Evolutionary conservation across 495 filamentous ascomycete genomes (phyloP), one percentile per base, ranked within the genome.

Genomic region (Chaetomidium leptoderma): DNA sequence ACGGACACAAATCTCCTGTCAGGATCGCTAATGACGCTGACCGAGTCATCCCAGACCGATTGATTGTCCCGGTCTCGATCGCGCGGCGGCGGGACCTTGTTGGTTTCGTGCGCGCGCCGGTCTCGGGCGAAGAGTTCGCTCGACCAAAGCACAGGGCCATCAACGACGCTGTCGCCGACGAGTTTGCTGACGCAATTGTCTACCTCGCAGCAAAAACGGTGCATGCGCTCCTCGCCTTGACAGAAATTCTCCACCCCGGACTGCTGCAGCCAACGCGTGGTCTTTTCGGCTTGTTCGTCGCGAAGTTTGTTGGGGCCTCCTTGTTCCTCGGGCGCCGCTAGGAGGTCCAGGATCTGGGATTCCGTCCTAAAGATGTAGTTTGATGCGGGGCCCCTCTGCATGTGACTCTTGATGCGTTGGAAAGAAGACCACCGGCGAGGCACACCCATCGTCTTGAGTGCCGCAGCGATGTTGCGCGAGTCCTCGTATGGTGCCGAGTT

Each of bases 251-350:
- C 92, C 21, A 97, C 83, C 11, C 83, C 84, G 61, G 84, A 86
- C 68, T 87, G 84, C 16, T 86, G 83, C 44, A 98, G 72, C 90
- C 93, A 98, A 52, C 85, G 86, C 23, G 82, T 77, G 5, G 91
- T 95, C 61, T 91, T 85, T 33, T 92, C 89, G 3, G 92, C 83
- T 66, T 97, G 93, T 52, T 97, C 92, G 67, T 98, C 93, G n/a
- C 89, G 90, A 11, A 98, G 82, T 68, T 98, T 98, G 70, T 92
- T 93, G 3, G 89, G 87, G 0, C 93, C 92, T 40, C 90, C 93
- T 61, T 96, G 89, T 36, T 90, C 91, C 32, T 84, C 83, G 1
- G 83, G 74, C 13, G 91, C 91, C 24, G 90, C 89, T 70, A 98
- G 84, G 17, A 95, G 79, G 56, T 96, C 91, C 70, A 97, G 81